A percentile compares a stretch with the other conserved stretches of the same genome.
Conservation (phyloP, 2,329 filamentous ascomycete species). For the Talaromyces amestolkiae region DNA sequence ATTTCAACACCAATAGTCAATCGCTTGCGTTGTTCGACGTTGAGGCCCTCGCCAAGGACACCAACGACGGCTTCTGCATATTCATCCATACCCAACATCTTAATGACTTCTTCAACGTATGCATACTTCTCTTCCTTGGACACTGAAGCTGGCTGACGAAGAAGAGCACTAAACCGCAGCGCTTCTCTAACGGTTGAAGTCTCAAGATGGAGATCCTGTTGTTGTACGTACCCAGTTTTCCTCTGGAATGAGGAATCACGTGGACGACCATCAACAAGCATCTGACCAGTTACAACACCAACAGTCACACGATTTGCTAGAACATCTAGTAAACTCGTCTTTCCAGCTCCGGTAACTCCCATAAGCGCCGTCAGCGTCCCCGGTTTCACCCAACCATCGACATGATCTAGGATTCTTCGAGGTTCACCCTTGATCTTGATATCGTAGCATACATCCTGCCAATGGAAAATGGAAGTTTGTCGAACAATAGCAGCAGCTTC, state of each 20-base stretch:
- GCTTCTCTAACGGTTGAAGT: slow-evolving; percentile 87
- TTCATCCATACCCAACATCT: slow-evolving; percentile 82
- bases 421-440: slow-evolving; percentile 75
- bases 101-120: slow-evolving; percentile 88
- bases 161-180: slow-evolving; percentile 77
- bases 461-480: slow-evolving; percentile 79
- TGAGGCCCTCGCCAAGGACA: slow-evolving; percentile 76
- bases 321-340: slow-evolving; percentile 85
- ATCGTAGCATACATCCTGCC: slow-evolving; percentile 80
- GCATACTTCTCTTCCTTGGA: slow-evolving; percentile 73
- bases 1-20: slow-evolving; percentile 96
- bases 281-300: slow-evolving; percentile 83
- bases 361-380: slow-evolving; percentile 84
- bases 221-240: slow-evolving; percentile 88
- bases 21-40: slow-evolving; percentile 66
- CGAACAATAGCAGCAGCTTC: slow-evolving; percentile 50
- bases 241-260: slow-evolving; percentile 83
- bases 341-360: slow-evolving; percentile 88
- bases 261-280: slow-evolving; percentile 72
- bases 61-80: slow-evolving; percentile 90
- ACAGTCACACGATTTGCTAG: slow-evolving; percentile 82
- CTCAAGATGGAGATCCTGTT: slow-evolving; percentile 83
- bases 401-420: slow-evolving; percentile 75
- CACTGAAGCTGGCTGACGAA: slow-evolving; percentile 75
- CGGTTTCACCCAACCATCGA: slow-evolving; percentile 92